phyloP scores from a whole-genome alignment of 495 filamentous ascomycete genomes.

The Aspergillus diversus region DNA sequence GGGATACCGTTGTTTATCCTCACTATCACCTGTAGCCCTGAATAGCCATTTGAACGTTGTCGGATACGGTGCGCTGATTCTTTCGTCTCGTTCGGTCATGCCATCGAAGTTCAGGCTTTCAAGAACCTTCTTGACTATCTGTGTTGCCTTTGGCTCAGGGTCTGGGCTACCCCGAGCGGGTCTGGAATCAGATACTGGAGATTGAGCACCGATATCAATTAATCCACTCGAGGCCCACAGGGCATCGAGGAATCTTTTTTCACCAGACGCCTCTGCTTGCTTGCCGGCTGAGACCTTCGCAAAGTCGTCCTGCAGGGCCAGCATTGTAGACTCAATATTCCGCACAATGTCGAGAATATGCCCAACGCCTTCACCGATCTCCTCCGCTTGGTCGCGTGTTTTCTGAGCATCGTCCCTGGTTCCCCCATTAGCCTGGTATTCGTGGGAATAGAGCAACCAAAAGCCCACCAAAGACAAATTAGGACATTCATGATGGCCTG shows the following conservation, averaged over 20 bases:
- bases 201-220: neutral
- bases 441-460: too few relatives aligned
- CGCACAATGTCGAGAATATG: neutral
- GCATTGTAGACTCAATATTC: neutral
- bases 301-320: neutral
- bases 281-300: neutral
- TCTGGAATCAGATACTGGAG: neutral
- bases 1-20: too few relatives aligned
- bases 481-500: neutral
- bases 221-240: neutral
- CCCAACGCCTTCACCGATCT: neutral
- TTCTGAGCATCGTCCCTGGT: neutral
- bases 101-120: too few relatives aligned
- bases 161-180: too few relatives aligned
- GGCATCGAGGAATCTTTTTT: neutral
- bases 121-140: too few relatives aligned
- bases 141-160: too few relatives aligned
- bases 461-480: neutral
- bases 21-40: too few relatives aligned
- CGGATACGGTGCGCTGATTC: too few relatives aligned
- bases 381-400: neutral
- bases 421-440: neutral
- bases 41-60: too few relatives aligned
- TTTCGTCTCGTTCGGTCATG: too few relatives aligned
- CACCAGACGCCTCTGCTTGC: neutral